A percentile compares a stretch with the other conserved stretches of the same genome.
Evolutionary conservation across 192 early-diverging fungal genomes (phyloP).

Genomic region (Physocladia obscura): DNA sequence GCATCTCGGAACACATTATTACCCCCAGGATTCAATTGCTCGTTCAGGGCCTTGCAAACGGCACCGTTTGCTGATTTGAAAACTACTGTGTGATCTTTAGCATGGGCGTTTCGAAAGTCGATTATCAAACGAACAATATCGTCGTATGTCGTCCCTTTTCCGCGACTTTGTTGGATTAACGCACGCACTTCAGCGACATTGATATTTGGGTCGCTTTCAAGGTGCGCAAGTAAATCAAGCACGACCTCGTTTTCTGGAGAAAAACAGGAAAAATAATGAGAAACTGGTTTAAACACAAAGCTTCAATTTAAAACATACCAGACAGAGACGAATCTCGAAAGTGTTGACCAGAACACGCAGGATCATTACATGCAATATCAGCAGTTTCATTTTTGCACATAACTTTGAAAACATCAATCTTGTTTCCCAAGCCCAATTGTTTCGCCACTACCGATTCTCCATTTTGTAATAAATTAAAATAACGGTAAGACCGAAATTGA

Average conservation of each 20-base stretch:
- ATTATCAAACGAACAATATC: not conserved
- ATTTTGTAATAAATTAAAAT: not conserved
- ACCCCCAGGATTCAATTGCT: not conserved
- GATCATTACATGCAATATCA: not conserved
- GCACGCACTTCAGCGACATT: not conserved
- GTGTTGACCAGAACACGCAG: not conserved
- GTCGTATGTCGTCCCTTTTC: constrained; percentile 1
- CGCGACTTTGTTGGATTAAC: constrained; percentile 3
- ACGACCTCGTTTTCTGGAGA: constrained; percentile 17
- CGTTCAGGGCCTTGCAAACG: too few relatives aligned
- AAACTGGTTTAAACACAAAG: not conserved
- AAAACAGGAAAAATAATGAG: too few relatives aligned
- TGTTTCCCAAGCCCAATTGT: not conserved
- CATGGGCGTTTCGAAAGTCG: not conserved
- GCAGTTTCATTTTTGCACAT: not conserved
- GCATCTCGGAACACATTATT: not conserved
- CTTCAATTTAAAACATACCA: not conserved
- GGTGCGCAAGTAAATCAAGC: constrained; percentile 13
- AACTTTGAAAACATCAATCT: constrained; percentile 9
- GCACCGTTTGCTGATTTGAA: not conserved
- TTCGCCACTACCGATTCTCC: not conserved
- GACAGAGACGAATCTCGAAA: constrained; percentile 10
- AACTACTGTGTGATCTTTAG: not conserved
- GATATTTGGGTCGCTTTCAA: not conserved
- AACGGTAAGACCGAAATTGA: constrained; percentile 8